Conservation (phyloP, 1,284 basidiomycete species). For the Microbotryomycetes sp. region DNA sequence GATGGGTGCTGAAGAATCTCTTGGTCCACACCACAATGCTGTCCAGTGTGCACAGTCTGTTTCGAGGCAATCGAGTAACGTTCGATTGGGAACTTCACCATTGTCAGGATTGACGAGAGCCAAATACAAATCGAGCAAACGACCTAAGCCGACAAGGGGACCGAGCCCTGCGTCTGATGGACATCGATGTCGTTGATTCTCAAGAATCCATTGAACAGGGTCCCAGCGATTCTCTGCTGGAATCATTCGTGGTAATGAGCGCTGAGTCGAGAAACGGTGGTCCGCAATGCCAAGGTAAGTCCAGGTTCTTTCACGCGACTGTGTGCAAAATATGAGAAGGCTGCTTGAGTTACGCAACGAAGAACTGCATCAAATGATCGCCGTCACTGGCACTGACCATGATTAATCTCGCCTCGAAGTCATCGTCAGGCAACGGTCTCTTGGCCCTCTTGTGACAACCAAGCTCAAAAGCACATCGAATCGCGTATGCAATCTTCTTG, state of each 20-base stretch:
- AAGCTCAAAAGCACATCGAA: constrained; percentile 36
- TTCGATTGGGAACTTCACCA: constrained; percentile 4
- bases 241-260: constrained; percentile 16
- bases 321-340: neutral
- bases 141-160: constrained; percentile 10
- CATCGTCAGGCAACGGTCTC: constrained; percentile 29
- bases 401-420: constrained; percentile 27
- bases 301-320: constrained; percentile 16
- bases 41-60: neutral
- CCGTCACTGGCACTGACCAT: constrained; percentile 8
- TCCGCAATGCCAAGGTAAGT: constrained; percentile 4
- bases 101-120: constrained; percentile 5
- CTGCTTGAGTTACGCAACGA: too few species aligned
- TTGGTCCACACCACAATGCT: neutral
- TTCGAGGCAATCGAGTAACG: constrained; percentile 10
- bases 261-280: constrained; percentile 16
- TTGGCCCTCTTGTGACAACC: constrained; percentile 29
- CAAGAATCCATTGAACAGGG: constrained; percentile 11
- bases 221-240: neutral
- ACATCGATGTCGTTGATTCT: constrained; percentile 6
- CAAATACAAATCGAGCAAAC: constrained; percentile 15
- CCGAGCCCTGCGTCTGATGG: constrained; percentile 9
- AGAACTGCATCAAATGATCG: too few species aligned
- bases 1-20: neutral
- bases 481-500: constrained; percentile 33